phyloP scores from a whole-genome alignment of 176 grass and related monocot genomes.

The Pontederia crassipes region DNA sequence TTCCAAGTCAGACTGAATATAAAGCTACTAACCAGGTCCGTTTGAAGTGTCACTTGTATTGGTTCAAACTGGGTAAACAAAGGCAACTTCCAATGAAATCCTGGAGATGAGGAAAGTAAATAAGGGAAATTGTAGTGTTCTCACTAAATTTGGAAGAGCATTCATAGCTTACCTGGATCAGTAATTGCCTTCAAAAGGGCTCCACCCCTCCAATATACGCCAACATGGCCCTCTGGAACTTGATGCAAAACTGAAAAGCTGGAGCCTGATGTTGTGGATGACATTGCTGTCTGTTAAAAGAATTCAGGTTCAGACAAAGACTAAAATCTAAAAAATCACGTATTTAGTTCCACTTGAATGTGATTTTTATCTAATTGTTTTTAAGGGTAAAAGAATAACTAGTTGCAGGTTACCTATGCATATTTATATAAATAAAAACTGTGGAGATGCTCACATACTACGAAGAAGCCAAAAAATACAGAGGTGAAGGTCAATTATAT shows the following conservation, averaged over 20 bases:
- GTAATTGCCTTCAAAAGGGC: constrained; percentile 90
- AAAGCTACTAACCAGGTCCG: constrained; percentile 50
- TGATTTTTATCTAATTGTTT: no score
- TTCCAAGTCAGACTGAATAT: no score
- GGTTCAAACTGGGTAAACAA: constrained; percentile 82
- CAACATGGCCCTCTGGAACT: constrained; percentile 98
- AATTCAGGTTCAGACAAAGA: no score
- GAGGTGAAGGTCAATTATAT: no score
- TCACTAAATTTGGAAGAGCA: background rate
- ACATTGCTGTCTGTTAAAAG: constrained; percentile 48
- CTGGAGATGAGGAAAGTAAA: constrained; percentile 22
- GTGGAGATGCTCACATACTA: no score
- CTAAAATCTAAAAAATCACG: no score
- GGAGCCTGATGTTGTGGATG: constrained; percentile 28
- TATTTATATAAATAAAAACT: no score
- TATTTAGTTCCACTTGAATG: no score
- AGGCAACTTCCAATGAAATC: constrained; percentile 94
- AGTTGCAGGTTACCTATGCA: no score
- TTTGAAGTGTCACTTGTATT: constrained; percentile 99
- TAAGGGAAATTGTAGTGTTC: constrained; percentile 4
- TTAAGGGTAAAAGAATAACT: no score
- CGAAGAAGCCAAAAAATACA: no score
- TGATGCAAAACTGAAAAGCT: constrained; percentile 61
- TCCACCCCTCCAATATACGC: constrained; percentile 96
- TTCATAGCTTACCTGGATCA: constrained; percentile 56